These are phyloP conservation scores for Clarireedia monteithiana DNA, from an alignment of 2,329 filamentous ascomycete genomes.

Conservation along the genomic window DNA sequence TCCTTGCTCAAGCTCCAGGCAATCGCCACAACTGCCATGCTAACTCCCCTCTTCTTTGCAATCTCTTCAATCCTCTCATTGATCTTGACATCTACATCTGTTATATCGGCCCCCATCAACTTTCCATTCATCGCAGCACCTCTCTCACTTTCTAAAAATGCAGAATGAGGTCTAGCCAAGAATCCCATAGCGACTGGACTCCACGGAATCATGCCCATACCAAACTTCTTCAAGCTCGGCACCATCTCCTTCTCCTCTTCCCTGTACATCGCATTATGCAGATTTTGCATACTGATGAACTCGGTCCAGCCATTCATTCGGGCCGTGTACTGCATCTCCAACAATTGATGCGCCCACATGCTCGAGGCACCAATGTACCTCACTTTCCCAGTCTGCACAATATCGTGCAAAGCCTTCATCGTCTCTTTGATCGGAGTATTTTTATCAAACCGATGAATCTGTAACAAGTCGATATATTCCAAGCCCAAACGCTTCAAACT, in stretches of 20 bases:
- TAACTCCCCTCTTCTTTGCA: conserved; percentile 46
- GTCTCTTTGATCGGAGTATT: conserved; percentile 47
- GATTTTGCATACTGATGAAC: conserved; percentile 53
- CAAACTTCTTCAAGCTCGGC: conserved; percentile 18
- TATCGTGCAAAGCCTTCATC: conserved; percentile 51
- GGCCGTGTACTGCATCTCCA: conserved; percentile 33
- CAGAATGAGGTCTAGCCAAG: conserved; percentile 14
- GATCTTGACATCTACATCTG: conserved; percentile 21
- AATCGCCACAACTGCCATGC: conserved; percentile 51
- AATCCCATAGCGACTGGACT: conserved; percentile 30
- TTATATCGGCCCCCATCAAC: conserved; percentile 12
- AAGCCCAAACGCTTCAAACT: conserved; percentile 45
- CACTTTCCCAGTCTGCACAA: conserved; percentile 49
- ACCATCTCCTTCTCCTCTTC: conserved; percentile 44
- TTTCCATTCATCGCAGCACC: conserved; percentile 11
- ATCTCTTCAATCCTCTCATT: conserved; percentile 28
- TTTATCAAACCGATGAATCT: conserved; percentile 50
- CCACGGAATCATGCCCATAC: conserved; percentile 34
- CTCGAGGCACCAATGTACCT: conserved; percentile 41
- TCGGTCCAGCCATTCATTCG: conserved; percentile 47
- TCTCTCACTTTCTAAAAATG: conserved; percentile 12
- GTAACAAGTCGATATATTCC: conserved; percentile 40
- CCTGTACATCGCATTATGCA: conserved; percentile 49
- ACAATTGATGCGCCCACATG: conserved; percentile 16
- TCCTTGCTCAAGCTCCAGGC: conserved; percentile 43